phyloP scores from a whole-genome alignment of 768 basidiomycete species.

The Lanmaoa pseudosensibilis region DNA sequence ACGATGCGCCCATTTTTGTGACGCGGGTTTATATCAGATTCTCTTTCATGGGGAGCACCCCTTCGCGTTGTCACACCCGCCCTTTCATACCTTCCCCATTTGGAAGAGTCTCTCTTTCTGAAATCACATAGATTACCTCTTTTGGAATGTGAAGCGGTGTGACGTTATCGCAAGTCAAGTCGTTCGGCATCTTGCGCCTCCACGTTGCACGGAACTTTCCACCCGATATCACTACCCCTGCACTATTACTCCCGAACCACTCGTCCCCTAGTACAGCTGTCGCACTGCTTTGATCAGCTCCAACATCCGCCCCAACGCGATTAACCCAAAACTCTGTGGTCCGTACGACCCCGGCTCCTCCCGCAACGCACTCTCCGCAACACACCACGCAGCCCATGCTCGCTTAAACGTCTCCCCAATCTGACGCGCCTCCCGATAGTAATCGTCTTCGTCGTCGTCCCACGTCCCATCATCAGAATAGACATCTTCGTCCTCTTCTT shows the following conservation, averaged over 20 bases:
- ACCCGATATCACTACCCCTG: neutral
- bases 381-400: constrained; percentile 46
- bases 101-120: constrained; percentile 17
- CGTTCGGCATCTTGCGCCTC: constrained; percentile 20
- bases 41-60: constrained; percentile 11
- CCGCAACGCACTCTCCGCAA: constrained; percentile 33
- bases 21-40: constrained; percentile 24
- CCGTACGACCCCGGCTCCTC: constrained; percentile 35
- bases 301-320: constrained; percentile 44
- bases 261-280: neutral
- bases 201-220: constrained; percentile 23
- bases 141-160: constrained; percentile 14
- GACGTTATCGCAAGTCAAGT: neutral
- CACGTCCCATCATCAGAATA: constrained; percentile 25
- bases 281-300: constrained; percentile 37
- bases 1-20: constrained; percentile 1
- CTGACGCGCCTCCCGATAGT: constrained; percentile 29
- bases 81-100: constrained; percentile 10
- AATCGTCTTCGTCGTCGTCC: constrained; percentile 31
- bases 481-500: constrained; percentile 31
- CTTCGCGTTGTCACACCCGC: constrained; percentile 23
- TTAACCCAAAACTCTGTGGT: constrained; percentile 45
- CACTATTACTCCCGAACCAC: neutral
- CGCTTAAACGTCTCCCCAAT: constrained; percentile 36
- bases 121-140: constrained; percentile 28